These are phyloP conservation scores for Phytomonas francai DNA, from an alignment of 208 protist species.

Conservation along the genomic window DNA sequence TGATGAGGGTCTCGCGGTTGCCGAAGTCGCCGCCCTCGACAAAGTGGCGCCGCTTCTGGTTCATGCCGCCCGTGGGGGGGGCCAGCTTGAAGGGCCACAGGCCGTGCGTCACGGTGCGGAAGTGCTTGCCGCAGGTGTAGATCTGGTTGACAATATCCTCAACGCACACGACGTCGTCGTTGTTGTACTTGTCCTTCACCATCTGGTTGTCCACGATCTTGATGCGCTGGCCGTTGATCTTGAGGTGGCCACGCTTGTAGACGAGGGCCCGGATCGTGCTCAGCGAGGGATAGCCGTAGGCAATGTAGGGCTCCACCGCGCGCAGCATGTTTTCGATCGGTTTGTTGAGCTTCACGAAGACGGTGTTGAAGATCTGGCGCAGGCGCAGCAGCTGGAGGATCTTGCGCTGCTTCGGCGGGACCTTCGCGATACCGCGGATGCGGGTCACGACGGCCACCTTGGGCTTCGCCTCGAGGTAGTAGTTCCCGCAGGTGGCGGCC, in stretches of 20 bases:
- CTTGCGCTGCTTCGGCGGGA: slow-evolving; percentile 97
- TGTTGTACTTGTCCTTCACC: slow-evolving; percentile 94
- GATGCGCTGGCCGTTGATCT: slow-evolving; percentile 97
- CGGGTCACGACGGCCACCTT: slow-evolving; percentile 99
- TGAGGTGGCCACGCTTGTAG: slow-evolving; percentile 99
- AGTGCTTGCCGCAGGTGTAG: slow-evolving; percentile 97
- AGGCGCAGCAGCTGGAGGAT: slow-evolving; percentile 99
- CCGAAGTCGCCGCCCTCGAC: slow-evolving; percentile 98
- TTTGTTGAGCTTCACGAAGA: slow-evolving; percentile 99
- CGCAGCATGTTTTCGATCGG: slow-evolving; percentile 99
- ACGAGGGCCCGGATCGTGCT: slow-evolving; percentile 96
- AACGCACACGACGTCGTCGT: slow-evolving; percentile 94
- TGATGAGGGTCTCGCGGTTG: slow-evolving; percentile 99
- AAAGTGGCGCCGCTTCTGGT: slow-evolving; percentile 96
- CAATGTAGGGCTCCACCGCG: slow-evolving; percentile 98
- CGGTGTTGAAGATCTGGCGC: slow-evolving; percentile 98
- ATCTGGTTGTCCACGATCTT: slow-evolving; percentile 95
- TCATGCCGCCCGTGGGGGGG: slow-evolving; percentile 94
- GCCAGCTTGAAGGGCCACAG: slow-evolving; percentile 99
- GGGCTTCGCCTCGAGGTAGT: slow-evolving; percentile 97
- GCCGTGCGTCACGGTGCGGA: slow-evolving; percentile 97
- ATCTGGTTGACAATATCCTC: slow-evolving; percentile 99
- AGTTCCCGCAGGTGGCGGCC: slow-evolving; percentile 91
- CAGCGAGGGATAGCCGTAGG: slow-evolving; percentile 98
- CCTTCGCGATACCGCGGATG: slow-evolving; percentile 98